Evolutionary conservation across 164 flowering plant species (phyloP).

Genomic region (Akebia trifoliata): DNA sequence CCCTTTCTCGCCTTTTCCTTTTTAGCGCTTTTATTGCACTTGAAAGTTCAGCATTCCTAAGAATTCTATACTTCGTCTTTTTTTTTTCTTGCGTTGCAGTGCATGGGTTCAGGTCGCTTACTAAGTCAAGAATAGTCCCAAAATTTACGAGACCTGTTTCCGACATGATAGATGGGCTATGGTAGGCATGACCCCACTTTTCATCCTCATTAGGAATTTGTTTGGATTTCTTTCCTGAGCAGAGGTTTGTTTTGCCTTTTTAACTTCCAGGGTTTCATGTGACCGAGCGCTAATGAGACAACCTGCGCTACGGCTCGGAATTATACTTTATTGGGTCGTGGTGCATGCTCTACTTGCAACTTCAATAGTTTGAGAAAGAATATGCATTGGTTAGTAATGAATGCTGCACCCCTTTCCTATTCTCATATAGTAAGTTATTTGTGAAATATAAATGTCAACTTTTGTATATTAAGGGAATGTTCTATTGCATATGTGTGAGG

Average conservation of each 20-base stretch:
- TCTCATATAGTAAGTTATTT: background rate
- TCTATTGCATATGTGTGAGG: background rate
- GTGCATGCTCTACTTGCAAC: slow-evolving; percentile 74
- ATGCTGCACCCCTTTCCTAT: background rate
- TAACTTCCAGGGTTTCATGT: slow-evolving; percentile 78
- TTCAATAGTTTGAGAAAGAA: slow-evolving; percentile 49
- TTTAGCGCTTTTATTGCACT: background rate
- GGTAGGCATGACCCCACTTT: slow-evolving; percentile 38
- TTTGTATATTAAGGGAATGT: background rate
- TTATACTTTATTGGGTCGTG: slow-evolving; percentile 79
- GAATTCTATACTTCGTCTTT: background rate
- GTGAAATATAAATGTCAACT: background rate
- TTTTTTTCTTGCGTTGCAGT: slow-evolving; percentile 33
- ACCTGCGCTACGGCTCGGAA: slow-evolving; percentile 82
- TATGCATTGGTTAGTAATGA: slow-evolving; percentile 24
- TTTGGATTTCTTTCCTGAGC: background rate
- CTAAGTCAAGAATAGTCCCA: slow-evolving; percentile 84
- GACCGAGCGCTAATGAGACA: slow-evolving; percentile 90
- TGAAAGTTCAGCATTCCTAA: background rate
- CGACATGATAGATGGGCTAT: slow-evolving; percentile 87
- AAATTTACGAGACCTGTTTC: slow-evolving; percentile 76
- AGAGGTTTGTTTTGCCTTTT: slow-evolving; percentile 2
- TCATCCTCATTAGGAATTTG: background rate
- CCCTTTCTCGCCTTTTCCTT: background rate
- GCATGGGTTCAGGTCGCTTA: slow-evolving; percentile 94